Percentiles rank a stretch among this genome's conserved stretches.
Conservation (phyloP, 2,329 filamentous ascomycete genomes). For the Monilinia aucupariae region DNA sequence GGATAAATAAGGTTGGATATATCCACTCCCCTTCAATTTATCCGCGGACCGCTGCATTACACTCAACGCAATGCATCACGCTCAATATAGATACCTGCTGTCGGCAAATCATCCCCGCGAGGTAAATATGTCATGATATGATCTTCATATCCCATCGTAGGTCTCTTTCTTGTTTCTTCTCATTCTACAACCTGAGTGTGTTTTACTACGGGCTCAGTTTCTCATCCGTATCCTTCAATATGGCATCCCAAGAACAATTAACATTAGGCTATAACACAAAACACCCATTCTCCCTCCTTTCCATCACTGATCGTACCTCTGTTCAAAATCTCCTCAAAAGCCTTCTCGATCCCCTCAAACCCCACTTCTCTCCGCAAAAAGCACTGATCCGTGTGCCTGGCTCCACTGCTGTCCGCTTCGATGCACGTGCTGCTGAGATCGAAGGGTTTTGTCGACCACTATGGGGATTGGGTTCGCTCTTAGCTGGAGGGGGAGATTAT, state of each 20-base stretch:
- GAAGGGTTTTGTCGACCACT: constrained; percentile 57
- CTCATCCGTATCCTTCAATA: neutral
- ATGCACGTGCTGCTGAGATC: constrained; percentile 70
- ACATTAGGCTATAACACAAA: constrained; percentile 46
- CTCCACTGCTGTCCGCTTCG: constrained; percentile 68
- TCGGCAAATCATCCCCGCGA: constrained; percentile 1
- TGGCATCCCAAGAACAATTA: constrained; percentile 21
- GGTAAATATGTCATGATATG: neutral
- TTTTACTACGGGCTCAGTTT: neutral
- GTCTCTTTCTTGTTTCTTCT: neutral
- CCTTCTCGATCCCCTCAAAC: constrained; percentile 64
- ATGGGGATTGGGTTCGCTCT: constrained; percentile 66
- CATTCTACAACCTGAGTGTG: neutral
- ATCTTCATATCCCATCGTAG: neutral
- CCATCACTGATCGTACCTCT: constrained; percentile 46
- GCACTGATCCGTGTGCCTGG: constrained; percentile 63
- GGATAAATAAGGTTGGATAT: neutral
- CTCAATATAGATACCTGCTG: neutral
- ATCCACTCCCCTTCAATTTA: constrained; percentile 3
- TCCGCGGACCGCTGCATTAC: neutral
- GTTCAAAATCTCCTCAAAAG: constrained; percentile 57
- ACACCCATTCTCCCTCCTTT: constrained; percentile 52
- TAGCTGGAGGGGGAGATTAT: constrained; percentile 64
- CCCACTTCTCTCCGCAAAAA: constrained; percentile 63
- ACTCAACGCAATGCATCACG: neutral